Evolutionary conservation across 1,284 basidiomycete species (phyloP).

Genomic region (Binderoboletus segoi): DNA sequence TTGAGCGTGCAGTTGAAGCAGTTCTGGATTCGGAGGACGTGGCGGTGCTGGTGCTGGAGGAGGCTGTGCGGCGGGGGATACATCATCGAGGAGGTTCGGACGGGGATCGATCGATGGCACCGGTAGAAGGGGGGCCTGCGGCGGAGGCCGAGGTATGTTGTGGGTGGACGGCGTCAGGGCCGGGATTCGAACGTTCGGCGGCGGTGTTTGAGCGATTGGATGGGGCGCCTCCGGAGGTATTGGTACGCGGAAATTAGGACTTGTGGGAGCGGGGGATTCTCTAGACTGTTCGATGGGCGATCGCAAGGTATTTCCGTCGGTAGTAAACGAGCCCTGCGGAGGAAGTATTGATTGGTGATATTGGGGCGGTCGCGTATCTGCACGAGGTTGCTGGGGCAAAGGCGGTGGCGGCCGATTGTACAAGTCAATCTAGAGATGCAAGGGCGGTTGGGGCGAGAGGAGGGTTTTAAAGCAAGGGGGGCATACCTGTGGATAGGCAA

Average conservation of each 20-base stretch:
- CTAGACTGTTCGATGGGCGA: conserved; percentile 25
- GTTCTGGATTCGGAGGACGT: conserved; percentile 86
- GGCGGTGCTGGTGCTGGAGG: conserved; percentile 58
- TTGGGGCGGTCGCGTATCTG: conserved; percentile 32
- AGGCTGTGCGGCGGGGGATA: conserved; percentile 36
- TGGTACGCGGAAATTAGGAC: conserved; percentile 35
- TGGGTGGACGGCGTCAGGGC: conserved; percentile 15
- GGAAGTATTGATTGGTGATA: conserved; percentile 29
- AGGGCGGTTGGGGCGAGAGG: conserved; percentile 8
- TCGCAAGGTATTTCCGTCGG: conserved; percentile 27
- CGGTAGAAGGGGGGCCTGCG: conserved; percentile 24
- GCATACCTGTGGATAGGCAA: conserved; percentile 25
- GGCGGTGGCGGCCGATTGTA: conserved; percentile 44
- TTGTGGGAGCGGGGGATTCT: conserved; percentile 24
- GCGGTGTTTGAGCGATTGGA: conserved; percentile 22
- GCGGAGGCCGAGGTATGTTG: conserved; percentile 26
- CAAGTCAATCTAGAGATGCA: conserved; percentile 32
- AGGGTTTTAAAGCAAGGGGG: not conserved
- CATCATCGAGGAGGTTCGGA: conserved; percentile 56
- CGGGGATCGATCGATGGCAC: conserved; percentile 32
- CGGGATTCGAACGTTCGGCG: conserved; percentile 17
- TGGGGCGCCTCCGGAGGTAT: conserved; percentile 26
- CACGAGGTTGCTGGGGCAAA: conserved; percentile 36
- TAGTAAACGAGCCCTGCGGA: conserved; percentile 13
- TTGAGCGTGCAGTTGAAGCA: conserved; percentile 81